phyloP scores from a whole-genome alignment of 2,329 filamentous ascomycete species.

The Aspergillus calidoustus region DNA sequence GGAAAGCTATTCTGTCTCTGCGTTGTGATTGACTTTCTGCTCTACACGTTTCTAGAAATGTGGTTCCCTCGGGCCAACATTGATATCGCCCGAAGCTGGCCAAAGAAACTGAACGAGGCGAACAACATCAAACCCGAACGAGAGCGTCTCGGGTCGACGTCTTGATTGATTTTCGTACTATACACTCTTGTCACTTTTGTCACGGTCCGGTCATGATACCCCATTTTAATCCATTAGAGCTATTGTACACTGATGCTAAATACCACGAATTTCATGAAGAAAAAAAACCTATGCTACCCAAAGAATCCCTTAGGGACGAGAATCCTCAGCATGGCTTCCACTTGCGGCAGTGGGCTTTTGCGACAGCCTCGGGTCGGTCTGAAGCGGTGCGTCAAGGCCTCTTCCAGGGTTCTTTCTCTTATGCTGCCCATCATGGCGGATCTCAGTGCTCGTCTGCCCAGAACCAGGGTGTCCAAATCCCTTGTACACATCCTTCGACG shows the following conservation, averaged over 20 bases:
- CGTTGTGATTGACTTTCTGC: slow-evolving; percentile 88
- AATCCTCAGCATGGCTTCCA: neutral
- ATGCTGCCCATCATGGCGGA: slow-evolving; percentile 51
- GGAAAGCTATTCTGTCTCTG: slow-evolving; percentile 97
- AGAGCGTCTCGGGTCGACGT: slow-evolving; percentile 12
- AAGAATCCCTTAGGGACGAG: neutral
- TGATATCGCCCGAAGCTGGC: slow-evolving; percentile 90
- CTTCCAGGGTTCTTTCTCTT: slow-evolving; percentile 47
- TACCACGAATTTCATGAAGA: neutral
- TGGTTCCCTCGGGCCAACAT: slow-evolving; percentile 83
- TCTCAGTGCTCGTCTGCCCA: slow-evolving; percentile 55
- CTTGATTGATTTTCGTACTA: slow-evolving; percentile 12
- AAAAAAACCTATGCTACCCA: neutral
- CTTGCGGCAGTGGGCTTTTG: slow-evolving; percentile 7
- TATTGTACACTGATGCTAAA: slow-evolving; percentile 12
- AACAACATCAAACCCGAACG: slow-evolving; percentile 8
- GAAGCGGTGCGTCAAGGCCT: slow-evolving; percentile 30
- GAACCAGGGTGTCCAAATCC: slow-evolving; percentile 58
- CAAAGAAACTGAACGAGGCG: slow-evolving; percentile 63
- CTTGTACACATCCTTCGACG: slow-evolving; percentile 58
- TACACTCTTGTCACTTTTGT: neutral
- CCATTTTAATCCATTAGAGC: slow-evolving; percentile 8
- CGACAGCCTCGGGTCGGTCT: slow-evolving; percentile 1
- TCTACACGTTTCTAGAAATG: slow-evolving; percentile 87
- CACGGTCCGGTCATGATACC: slow-evolving; percentile 9